These are phyloP conservation scores for Trichoderma hamatum DNA, from an alignment of 2,329 filamentous ascomycete genomes.

Conservation along the genomic window DNA sequence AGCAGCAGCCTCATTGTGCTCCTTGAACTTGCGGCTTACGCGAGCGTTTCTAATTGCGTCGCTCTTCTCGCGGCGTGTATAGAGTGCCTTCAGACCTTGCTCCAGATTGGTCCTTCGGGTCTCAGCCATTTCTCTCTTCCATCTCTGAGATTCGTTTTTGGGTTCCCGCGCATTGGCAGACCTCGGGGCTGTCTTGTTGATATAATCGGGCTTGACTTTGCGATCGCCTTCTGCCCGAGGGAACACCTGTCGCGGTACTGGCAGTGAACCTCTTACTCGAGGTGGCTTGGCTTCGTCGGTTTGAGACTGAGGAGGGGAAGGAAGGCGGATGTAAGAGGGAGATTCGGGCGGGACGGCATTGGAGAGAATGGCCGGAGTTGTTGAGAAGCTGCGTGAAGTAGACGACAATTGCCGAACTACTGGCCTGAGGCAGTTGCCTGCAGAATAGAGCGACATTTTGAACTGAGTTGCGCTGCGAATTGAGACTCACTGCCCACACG, in stretches of 20 bases:
- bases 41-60: conserved; percentile 42
- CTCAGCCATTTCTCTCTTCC: conserved; percentile 75
- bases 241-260: conserved; percentile 82
- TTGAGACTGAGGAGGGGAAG: conserved; percentile 77
- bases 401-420: conserved; percentile 35
- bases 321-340: conserved; percentile 83
- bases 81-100: conserved; percentile 70
- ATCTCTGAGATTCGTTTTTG: conserved; percentile 50
- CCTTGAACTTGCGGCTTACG: conserved; percentile 52
- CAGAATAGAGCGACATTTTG: conserved; percentile 37
- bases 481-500: neutral
- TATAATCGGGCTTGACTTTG: conserved; percentile 65
- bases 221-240: conserved; percentile 55
- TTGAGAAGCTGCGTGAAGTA: conserved; percentile 40
- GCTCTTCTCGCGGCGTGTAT: conserved; percentile 61
- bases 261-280: conserved; percentile 75
- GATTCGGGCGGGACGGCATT: conserved; percentile 79
- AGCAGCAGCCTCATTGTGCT: conserved; percentile 53
- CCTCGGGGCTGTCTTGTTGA: conserved; percentile 60
- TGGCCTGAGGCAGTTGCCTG: conserved; percentile 35
- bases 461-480: neutral
- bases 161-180: conserved; percentile 50
- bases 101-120: conserved; percentile 71
- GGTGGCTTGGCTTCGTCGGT: conserved; percentile 55
- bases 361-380: conserved; percentile 43